Base-by-base conservation (phyloP, 768 basidiomycete genomes). In the Cystobasidium onofrii region DNA sequence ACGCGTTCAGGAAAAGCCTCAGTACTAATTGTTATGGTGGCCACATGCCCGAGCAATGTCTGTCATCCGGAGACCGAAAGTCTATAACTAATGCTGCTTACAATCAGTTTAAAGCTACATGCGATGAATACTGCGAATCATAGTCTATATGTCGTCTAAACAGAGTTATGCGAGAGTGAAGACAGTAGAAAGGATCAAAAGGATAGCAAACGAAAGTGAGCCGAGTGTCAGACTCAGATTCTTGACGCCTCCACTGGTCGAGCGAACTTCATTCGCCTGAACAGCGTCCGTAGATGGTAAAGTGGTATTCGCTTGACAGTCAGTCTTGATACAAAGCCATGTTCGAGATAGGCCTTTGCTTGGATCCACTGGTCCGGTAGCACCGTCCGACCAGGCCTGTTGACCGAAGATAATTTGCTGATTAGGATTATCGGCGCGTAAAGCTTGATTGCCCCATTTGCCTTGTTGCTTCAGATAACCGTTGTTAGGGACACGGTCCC, bases 391-490 rank as follows among this genome's bases (percentile, higher is more conserved):
- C 69, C 69, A 71, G 6, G 33, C 33, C 17, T 55, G 3, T 31
- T 71, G 69, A 12, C 69, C 69, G 25, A 71, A 71, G 55, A 71
- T 41, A 39, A 71, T 60, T n/a, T 55, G 54, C 25, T 71, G 69
- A 23, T 71, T 31, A 10, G 69, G 54, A 36, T 71, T 55, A 27
- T 36, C 33, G 20, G 1, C 23, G 31, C n/a, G 69, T 31, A 71
- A 52, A 9, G 69, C 69, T 29, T 71, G 69, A 29, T 71, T 71
- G 69, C 69, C 69, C 69, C 69, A 71, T 36, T 71, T 71, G 27
- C 69, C 69, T 33, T 52, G 20, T 55, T 71, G 69, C 34, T 71
- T 52, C 9, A 71, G 54, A 36, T 71, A 71, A 18, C 69, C 69
- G 31, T 60, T 60, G 33, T 60, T 60, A 27, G 57, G 57, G 12